Conservation (phyloP, 2,329 filamentous ascomycete species). For the Periconia sp. region DNA sequence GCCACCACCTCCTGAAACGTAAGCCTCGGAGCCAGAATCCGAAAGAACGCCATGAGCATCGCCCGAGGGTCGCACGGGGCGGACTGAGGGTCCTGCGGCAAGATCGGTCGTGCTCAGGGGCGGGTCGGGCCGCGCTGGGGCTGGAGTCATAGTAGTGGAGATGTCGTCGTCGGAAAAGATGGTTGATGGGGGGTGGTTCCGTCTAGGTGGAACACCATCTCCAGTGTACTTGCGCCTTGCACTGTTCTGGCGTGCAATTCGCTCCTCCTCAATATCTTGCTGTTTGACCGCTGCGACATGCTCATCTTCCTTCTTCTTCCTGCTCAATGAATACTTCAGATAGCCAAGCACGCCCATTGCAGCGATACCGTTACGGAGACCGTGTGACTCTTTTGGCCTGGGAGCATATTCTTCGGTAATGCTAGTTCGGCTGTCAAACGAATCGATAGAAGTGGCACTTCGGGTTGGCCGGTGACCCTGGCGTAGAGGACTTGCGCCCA, state of each 20-base stretch:
- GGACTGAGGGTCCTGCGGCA: conserved; percentile 32
- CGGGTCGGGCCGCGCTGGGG: conserved; percentile 42
- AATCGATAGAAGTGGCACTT: conserved; percentile 43
- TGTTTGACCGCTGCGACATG: conserved; percentile 58
- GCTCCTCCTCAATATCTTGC: conserved; percentile 56
- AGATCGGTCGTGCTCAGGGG: conserved; percentile 23
- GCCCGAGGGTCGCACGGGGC: conserved; percentile 35
- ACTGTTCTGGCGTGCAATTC: conserved; percentile 55
- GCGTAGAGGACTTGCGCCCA: conserved; percentile 52
- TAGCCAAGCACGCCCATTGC: conserved; percentile 45
- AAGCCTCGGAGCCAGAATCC: conserved; percentile 46
- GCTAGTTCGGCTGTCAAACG: conserved; percentile 45
- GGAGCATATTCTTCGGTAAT: conserved; percentile 33
- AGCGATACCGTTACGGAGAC: conserved; percentile 52
- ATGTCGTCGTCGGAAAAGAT: conserved; percentile 48
- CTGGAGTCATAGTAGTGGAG: conserved; percentile 46
- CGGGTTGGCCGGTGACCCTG: conserved; percentile 30
- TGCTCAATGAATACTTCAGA: conserved; percentile 49
- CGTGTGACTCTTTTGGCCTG: conserved; percentile 34
- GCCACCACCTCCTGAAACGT: conserved; percentile 39
- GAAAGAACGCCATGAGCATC: conserved; percentile 40
- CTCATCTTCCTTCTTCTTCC: conserved; percentile 61
- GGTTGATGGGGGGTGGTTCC: conserved; percentile 38
- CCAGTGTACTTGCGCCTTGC: conserved; percentile 66
- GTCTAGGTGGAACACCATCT: conserved; percentile 55